Evolutionary conservation across 2,329 filamentous ascomycete species (phyloP).

Genomic region (Fusarium sp.): DNA sequence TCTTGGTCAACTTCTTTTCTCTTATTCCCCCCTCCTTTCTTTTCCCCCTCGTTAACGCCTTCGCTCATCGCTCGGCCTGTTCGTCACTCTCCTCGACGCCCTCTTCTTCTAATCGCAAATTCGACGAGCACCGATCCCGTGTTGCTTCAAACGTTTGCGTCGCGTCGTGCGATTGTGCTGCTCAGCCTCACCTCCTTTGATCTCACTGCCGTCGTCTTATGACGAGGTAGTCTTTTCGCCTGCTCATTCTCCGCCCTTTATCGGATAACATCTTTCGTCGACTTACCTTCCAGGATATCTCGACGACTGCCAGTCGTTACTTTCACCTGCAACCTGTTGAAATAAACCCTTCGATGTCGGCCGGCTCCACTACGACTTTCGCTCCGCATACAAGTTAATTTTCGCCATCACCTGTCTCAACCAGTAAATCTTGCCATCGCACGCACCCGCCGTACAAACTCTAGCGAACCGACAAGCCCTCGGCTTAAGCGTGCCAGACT

Average conservation of each 20-base stretch:
- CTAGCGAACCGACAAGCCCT: slow-evolving; percentile 11
- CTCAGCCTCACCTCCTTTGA: slow-evolving; percentile 27
- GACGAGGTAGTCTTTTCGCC: slow-evolving; percentile 34
- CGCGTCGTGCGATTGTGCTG: slow-evolving; percentile 29
- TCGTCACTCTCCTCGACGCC: slow-evolving; percentile 40
- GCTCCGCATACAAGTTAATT: slow-evolving; percentile 35
- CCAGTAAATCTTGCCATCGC: slow-evolving; percentile 16
- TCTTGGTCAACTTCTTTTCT: slow-evolving; percentile 40
- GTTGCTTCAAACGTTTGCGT: slow-evolving; percentile 35
- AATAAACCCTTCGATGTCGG: slow-evolving; percentile 42
- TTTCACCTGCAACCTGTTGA: slow-evolving; percentile 35
- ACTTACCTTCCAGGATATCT: slow-evolving; percentile 38
- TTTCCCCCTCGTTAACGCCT: slow-evolving; percentile 43
- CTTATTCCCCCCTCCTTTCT: slow-evolving; percentile 35
- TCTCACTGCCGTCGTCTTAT: slow-evolving; percentile 37
- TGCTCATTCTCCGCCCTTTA: slow-evolving; percentile 29
- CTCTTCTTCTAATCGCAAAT: slow-evolving; percentile 33
- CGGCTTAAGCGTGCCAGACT: slow-evolving; percentile 36
- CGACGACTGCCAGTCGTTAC: slow-evolving; percentile 46
- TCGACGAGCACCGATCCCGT: slow-evolving; percentile 36
- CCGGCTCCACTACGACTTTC: slow-evolving; percentile 41
- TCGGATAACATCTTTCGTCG: slow-evolving; percentile 42
- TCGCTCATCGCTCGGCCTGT: slow-evolving; percentile 42
- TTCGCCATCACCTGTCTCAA: slow-evolving; percentile 17
- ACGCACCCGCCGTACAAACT: slow-evolving; percentile 8